Percentiles rank a stretch among this genome's conserved stretches.
phyloP scores from a whole-genome alignment of 805 yeast species.

The Blastobotrys peoriensis region DNA sequence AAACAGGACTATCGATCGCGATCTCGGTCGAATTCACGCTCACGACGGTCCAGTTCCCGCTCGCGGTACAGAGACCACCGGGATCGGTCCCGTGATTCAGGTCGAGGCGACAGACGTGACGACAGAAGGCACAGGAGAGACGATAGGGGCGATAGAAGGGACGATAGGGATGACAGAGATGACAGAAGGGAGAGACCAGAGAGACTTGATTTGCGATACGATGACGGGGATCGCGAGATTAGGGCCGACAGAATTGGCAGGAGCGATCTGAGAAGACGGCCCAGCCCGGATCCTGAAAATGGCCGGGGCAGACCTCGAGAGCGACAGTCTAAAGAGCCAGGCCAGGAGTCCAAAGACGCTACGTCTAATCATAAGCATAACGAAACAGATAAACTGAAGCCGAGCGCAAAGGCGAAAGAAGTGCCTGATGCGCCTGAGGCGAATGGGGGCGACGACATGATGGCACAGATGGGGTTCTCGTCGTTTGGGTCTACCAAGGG shows the following conservation, averaged over 20 bases:
- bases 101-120: neutral
- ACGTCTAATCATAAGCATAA: too few relatives aligned
- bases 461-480: constrained; percentile 40
- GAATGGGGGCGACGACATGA: constrained; percentile 24
- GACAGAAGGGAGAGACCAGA: neutral
- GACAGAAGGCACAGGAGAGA: constrained; percentile 1
- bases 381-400: too few relatives aligned
- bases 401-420: too few relatives aligned
- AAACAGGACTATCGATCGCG: constrained; percentile 1
- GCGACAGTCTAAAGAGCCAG: too few relatives aligned
- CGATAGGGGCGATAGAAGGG: constrained; percentile 1
- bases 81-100: neutral
- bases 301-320: too few relatives aligned
- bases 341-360: too few relatives aligned
- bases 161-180: neutral
- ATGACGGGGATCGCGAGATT: neutral
- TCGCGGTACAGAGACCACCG: neutral
- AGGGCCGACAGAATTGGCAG: too few relatives aligned
- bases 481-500: constrained; percentile 38
- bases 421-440: constrained; percentile 2
- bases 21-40: constrained; percentile 1
- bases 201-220: neutral
- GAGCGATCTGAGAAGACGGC: too few relatives aligned
- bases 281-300: too few relatives aligned
- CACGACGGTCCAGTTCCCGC: neutral